A percentile compares a stretch with the other conserved stretches of the same genome.
phyloP scores from a whole-genome alignment of 306 rosid species.

The Cajanus cajan region DNA sequence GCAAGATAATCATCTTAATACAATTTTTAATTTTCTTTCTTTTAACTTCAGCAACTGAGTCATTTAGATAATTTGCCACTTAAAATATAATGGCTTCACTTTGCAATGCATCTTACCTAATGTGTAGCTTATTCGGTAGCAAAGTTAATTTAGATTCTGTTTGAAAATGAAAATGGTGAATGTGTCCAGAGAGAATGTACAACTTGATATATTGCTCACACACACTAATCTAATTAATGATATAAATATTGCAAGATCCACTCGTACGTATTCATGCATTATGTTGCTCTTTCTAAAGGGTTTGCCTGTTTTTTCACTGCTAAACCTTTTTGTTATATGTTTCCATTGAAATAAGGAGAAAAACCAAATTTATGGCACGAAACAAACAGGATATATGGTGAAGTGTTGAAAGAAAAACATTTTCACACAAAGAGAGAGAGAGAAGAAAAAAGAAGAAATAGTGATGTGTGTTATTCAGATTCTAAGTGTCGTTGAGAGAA shows the following conservation, averaged over 20 bases:
- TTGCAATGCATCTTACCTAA: not conserved
- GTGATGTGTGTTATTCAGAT: too few species aligned
- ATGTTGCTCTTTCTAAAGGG: not conserved
- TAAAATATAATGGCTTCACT: not conserved
- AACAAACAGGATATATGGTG: not conserved
- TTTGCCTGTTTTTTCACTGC: not conserved
- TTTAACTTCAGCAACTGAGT: not conserved
- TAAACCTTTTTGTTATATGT: not conserved
- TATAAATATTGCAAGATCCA: not conserved
- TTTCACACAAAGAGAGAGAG: too few species aligned
- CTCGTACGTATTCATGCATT: not conserved
- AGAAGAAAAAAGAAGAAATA: too few species aligned
- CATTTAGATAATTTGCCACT: not conserved
- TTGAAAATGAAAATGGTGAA: not conserved
- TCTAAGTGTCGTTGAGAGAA: too few species aligned
- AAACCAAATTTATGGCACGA: not conserved
- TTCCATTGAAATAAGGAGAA: not conserved
- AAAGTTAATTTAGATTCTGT: too few species aligned
- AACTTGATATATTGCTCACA: not conserved
- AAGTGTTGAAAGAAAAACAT: not conserved
- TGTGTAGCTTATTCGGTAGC: not conserved
- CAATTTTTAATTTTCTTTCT: not conserved
- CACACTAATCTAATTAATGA: not conserved
- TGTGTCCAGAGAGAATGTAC: not conserved
- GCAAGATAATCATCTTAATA: not conserved